Percentiles rank a stretch among this genome's conserved stretches.
phyloP scores from a whole-genome alignment of 768 basidiomycete species.

The Suillus hirtellus region DNA sequence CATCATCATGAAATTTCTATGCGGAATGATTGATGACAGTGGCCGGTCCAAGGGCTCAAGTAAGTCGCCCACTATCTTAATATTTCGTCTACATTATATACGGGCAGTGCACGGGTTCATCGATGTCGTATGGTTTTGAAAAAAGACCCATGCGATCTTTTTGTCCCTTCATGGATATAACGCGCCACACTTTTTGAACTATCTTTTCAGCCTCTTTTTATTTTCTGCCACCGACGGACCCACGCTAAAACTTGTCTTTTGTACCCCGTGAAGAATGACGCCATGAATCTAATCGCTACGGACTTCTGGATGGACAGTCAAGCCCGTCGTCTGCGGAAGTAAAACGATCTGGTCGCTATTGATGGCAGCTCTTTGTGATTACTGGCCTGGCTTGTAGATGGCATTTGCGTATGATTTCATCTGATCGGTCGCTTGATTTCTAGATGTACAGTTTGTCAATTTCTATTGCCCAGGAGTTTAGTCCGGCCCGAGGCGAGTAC shows the following conservation, averaged over 20 bases:
- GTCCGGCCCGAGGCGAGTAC: constrained; percentile 44
- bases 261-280: no score
- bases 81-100: neutral
- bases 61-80: neutral
- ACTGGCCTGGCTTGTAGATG: constrained; percentile 51
- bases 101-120: neutral
- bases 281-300: no score
- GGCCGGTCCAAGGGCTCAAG: neutral
- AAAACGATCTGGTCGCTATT: constrained; percentile 39
- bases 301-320: no score
- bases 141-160: neutral
- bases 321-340: no score
- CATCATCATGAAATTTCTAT: no score
- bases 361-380: constrained; percentile 46
- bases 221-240: no score
- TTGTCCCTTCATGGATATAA: no score
- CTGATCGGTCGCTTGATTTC: constrained; percentile 17
- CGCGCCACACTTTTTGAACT: no score
- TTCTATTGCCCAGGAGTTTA: constrained; percentile 47
- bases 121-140: no score
- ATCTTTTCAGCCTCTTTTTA: no score
- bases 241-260: no score
- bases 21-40: no score
- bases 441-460: constrained; percentile 51
- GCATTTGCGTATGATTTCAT: constrained; percentile 29